Evolutionary conservation across 768 basidiomycete species (phyloP).

Genomic region (Tricholoma matsutake): DNA sequence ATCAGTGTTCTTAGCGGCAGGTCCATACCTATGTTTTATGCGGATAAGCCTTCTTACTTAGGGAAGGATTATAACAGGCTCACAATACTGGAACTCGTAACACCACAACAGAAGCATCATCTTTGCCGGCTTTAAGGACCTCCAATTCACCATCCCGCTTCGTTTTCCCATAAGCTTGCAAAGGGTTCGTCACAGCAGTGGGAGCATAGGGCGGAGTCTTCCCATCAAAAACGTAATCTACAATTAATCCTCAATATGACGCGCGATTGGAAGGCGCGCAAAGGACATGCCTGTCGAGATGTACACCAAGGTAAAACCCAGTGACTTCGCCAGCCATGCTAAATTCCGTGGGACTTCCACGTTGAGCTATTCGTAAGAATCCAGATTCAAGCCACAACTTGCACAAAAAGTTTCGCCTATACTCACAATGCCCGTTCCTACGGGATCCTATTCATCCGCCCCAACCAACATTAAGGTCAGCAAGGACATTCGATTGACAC

Average conservation of each 20-base stretch:
- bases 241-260: constrained; percentile 1
- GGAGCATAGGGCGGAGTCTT: constrained; percentile 88
- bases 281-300: constrained; percentile 75
- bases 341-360: constrained; percentile 71
- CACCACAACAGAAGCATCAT: constrained; percentile 59
- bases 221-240: constrained; percentile 96
- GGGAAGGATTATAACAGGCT: constrained; percentile 22
- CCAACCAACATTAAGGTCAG: background rate
- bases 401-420: background rate
- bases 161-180: constrained; percentile 85
- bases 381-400: background rate
- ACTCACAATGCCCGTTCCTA: constrained; percentile 58
- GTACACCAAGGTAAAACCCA: constrained; percentile 75
- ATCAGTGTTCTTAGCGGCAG: constrained; percentile 80
- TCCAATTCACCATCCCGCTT: constrained; percentile 87
- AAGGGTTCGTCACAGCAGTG: constrained; percentile 68
- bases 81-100: constrained; percentile 89
- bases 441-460: constrained; percentile 53
- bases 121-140: constrained; percentile 47
- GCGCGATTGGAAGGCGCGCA: background rate
- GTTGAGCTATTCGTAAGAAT: constrained; percentile 61
- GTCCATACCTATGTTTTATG: constrained; percentile 68
- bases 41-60: constrained; percentile 2
- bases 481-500: background rate
- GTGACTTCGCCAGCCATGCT: constrained; percentile 57